phyloP scores from a whole-genome alignment of 2,329 filamentous ascomycete species.

The Monilinia vaccinii-corymbosi region DNA sequence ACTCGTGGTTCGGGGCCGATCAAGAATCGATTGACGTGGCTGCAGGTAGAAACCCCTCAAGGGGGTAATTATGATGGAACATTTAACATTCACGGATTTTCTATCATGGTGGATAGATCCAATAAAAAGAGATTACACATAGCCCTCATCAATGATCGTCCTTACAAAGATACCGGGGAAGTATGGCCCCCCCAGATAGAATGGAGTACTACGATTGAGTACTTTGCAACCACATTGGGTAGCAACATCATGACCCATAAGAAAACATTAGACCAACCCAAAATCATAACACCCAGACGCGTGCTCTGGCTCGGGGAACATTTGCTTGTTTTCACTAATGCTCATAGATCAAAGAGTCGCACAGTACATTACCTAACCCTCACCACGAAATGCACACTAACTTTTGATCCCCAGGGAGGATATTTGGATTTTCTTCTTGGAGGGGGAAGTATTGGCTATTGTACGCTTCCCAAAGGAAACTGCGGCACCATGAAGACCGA shows the following conservation, averaged over 20 bases:
- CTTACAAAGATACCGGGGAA: slow-evolving; percentile 24
- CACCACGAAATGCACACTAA: neutral
- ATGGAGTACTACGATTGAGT: slow-evolving; percentile 29
- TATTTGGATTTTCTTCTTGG: slow-evolving; percentile 18
- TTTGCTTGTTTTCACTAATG: slow-evolving; percentile 32
- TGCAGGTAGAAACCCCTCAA: slow-evolving; percentile 18
- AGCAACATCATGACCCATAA: slow-evolving; percentile 27
- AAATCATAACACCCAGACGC: slow-evolving; percentile 30
- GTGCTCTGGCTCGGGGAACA: slow-evolving; percentile 29
- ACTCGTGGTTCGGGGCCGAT: slow-evolving; percentile 20
- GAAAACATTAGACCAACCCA: slow-evolving; percentile 26
- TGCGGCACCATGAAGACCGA: slow-evolving; percentile 25
- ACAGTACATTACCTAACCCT: slow-evolving; percentile 12
- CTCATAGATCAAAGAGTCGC: slow-evolving; percentile 27
- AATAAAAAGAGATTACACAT: slow-evolving; percentile 21
- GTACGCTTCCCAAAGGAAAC: slow-evolving; percentile 14
- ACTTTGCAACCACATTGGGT: slow-evolving; percentile 27
- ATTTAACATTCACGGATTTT: slow-evolving; percentile 30
- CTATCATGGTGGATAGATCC: slow-evolving; percentile 22
- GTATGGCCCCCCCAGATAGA: slow-evolving; percentile 20
- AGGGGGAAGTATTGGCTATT: slow-evolving; percentile 29
- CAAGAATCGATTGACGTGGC: slow-evolving; percentile 19
- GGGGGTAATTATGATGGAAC: slow-evolving; percentile 21
- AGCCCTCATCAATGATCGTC: slow-evolving; percentile 30
- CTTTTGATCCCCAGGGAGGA: slow-evolving; percentile 18